Percentiles rank a stretch among this genome's conserved stretches.
phyloP scores from a whole-genome alignment of 805 yeast genomes.

The Barnettozyma sucrosica region DNA sequence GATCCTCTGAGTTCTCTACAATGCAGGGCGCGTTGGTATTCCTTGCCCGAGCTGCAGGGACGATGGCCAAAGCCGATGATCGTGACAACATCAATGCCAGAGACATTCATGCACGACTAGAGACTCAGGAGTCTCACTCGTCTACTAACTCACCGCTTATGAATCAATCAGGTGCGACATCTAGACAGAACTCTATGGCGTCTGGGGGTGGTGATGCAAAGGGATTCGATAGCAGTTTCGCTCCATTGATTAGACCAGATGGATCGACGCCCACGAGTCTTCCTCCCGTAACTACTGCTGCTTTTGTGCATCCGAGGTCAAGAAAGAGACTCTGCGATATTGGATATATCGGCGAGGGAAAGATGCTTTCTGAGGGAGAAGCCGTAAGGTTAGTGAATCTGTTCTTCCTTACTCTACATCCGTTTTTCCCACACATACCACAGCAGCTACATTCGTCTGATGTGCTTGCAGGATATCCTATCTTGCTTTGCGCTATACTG shows the following conservation, averaged over 20 bases:
- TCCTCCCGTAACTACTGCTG: slow-evolving; percentile 29
- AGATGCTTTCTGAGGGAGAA: slow-evolving; percentile 56
- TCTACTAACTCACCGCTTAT: slow-evolving; percentile 8
- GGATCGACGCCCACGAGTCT: slow-evolving; percentile 21
- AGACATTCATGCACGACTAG: slow-evolving; percentile 42
- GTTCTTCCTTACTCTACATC: slow-evolving; percentile 78
- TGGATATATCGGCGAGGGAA: slow-evolving; percentile 54
- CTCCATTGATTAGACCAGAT: slow-evolving; percentile 23
- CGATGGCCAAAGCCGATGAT: slow-evolving; percentile 63
- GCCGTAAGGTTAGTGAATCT: slow-evolving; percentile 51
- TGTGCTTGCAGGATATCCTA: slow-evolving; percentile 70
- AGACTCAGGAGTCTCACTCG: slow-evolving; percentile 24
- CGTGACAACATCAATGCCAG: slow-evolving; percentile 54
- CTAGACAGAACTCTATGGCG: slow-evolving; percentile 11
- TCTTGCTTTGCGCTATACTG: slow-evolving; percentile 71
- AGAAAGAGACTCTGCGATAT: slow-evolving; percentile 45
- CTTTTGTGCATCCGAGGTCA: slow-evolving; percentile 29
- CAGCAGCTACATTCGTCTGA: slow-evolving; percentile 60
- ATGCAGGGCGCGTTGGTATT: slow-evolving; percentile 62
- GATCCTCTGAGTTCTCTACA: slow-evolving; percentile 26
- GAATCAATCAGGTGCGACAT: neutral
- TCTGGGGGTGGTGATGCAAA: neutral
- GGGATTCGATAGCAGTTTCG: slow-evolving; percentile 9
- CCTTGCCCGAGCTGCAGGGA: slow-evolving; percentile 74
- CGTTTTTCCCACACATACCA: slow-evolving; percentile 86